phyloP scores from a whole-genome alignment of 805 yeast species.

The Groenewaldozyma tartarivorans region DNA sequence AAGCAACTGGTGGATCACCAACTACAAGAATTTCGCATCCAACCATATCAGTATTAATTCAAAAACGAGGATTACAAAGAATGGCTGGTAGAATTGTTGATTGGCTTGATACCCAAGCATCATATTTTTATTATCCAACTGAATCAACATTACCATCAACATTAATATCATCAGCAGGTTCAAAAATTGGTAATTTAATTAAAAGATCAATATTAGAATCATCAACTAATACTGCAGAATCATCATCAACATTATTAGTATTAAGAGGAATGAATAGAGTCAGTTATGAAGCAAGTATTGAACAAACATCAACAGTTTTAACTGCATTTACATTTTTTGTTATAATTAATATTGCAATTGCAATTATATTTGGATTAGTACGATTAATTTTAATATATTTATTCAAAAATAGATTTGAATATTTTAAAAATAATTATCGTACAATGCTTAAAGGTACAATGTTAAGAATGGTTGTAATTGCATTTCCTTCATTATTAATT shows the following conservation, averaged over 20 bases:
- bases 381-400: slow-evolving; percentile 35
- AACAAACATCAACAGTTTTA: slow-evolving; percentile 70
- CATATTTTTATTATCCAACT: too few species aligned
- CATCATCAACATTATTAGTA: slow-evolving; percentile 39
- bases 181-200: background rate
- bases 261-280: slow-evolving; percentile 82
- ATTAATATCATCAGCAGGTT: background rate
- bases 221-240: slow-evolving; percentile 9
- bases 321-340: slow-evolving; percentile 86
- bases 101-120: background rate
- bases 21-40: slow-evolving; percentile 49
- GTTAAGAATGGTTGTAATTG: slow-evolving; percentile 71
- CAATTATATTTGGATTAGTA: slow-evolving; percentile 46
- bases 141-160: background rate
- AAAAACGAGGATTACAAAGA: slow-evolving; percentile 35
- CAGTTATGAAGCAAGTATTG: slow-evolving; percentile 68
- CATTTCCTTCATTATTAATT: slow-evolving; percentile 71
- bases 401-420: slow-evolving; percentile 31
- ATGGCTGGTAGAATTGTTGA: background rate
- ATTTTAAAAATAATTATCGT: slow-evolving; percentile 48
- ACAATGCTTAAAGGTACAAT: slow-evolving; percentile 66
- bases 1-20: slow-evolving; percentile 86
- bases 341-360: slow-evolving; percentile 62
- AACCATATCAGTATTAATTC: slow-evolving; percentile 63
- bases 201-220: background rate